Base-by-base conservation (phyloP, 2,329 filamentous ascomycete species). In the Talaromyces piceae region DNA sequence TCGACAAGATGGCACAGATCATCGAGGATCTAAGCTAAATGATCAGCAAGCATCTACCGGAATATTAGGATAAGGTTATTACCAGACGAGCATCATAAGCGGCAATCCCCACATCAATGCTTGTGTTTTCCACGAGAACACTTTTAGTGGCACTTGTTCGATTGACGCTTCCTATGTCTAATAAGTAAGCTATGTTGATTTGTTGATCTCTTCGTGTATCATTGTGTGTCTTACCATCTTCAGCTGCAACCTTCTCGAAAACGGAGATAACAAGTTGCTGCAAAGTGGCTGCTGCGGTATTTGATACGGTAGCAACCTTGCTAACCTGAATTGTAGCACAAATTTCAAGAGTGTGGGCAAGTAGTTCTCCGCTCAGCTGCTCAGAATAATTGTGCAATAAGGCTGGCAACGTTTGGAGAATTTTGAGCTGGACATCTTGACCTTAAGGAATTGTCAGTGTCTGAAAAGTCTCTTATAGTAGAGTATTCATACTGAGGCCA, bases 211-310 rank as follows among this genome's bases (percentile, higher is more conserved):
- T 30, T 31, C 25, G 11, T 25, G 13, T n/a, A n/a, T n/a, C n/a
- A 43, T 37, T 28, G 33, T 11, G 16, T 11, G n/a, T 76, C 81
- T 66, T 70, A 86, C 84, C 84, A 65, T 96, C 90, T 73, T 96
- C 90, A 5, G 75, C 73, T 0, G 84, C 80, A 2, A 96, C 89
- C 66, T 94, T 93, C 66, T 97, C 93, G 68, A 96, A 97, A 0
- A 95, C 87, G 0, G 88, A 86, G 27, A 93, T 88, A 6, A 97
- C 84, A 12, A 98, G 79, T 67, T 97, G 93, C 69, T 96, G 91
- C 49, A 98, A 74, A 2, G 93, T 97, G n/a, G 93, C 93, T 23
- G 91, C 89, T 8, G 93, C 93, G 1, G 94, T 97, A 61, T 94
- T 94, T 64, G 91, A 94, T 59, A 98, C 90, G 47, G 95, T 90